These are phyloP conservation scores for Suillus variegatus DNA, from an alignment of 768 basidiomycete genomes.

Conservation along the genomic window DNA sequence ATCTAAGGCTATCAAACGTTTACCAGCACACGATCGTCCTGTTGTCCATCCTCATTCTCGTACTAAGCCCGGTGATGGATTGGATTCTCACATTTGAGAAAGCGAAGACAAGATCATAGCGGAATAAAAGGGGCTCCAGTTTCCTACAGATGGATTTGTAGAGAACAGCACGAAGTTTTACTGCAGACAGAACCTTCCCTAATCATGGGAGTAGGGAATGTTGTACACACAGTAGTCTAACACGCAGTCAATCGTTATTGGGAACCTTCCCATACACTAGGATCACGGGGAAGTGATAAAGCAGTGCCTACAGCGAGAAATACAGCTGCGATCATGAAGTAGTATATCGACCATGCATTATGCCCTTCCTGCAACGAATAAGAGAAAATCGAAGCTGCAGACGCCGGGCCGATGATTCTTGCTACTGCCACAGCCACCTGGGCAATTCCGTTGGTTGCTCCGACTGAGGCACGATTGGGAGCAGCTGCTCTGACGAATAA, in stretches of 20 bases:
- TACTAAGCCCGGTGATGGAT: too few species aligned
- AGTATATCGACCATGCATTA: neutral
- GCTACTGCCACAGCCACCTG: neutral
- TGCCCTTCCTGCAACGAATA: neutral
- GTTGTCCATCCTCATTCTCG: too few species aligned
- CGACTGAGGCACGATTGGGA: neutral
- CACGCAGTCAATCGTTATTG: neutral
- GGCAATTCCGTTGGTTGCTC: neutral
- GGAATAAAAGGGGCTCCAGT: too few species aligned
- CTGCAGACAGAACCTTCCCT: too few species aligned
- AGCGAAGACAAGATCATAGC: too few species aligned
- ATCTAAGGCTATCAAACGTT: too few species aligned
- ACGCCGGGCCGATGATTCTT: neutral
- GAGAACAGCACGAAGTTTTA: too few species aligned
- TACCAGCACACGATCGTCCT: too few species aligned
- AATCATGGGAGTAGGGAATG: too few species aligned
- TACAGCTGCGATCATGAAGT: neutral
- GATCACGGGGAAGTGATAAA: neutral
- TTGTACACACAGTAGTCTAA: too few species aligned
- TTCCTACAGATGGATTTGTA: too few species aligned
- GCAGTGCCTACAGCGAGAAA: neutral
- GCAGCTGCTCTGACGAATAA: constrained; percentile 8
- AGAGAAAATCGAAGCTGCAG: neutral
- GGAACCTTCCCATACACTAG: neutral
- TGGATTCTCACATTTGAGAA: too few species aligned